Evolutionary conservation across 805 yeast species (phyloP), one percentile per base, ranked within the genome.

Genomic region (Cyberlindnera maritima): DNA sequence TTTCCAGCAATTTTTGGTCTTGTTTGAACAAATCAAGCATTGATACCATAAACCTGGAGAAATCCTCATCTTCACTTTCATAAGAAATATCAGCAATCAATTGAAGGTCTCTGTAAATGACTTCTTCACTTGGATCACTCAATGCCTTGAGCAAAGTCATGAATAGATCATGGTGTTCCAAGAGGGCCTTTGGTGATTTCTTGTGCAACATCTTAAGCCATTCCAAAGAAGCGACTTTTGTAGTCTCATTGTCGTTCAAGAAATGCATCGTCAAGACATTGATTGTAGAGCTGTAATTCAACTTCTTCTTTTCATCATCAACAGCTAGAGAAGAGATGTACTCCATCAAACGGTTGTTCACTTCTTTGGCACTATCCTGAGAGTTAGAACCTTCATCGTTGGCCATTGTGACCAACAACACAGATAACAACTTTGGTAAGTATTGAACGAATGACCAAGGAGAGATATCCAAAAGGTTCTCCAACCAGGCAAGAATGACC

Each of bases 141-240:
- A 81, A 71, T 0, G 96, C 87, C 59, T 82, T 84, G 44, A 94
- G 71, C 32, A 94, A 70, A 0, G 90, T 88, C 12, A 87, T 81
- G 57, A 90, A 83, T 37, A 89, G 85, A 48, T 79, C 85, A 47
- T 75, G 70, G 46, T 76, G 77, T 36, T 75, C 77, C 34, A 82
- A 61, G 31, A 83, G 71, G 49, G 78, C 75, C 34, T 70, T 66
- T 2, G 86, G 85, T 18, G 84, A 83, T 54, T 83, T 83, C 23
- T 79, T 74, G 59, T 90, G 92, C 35, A 94, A 72, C 75, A 88
- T 80, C 14, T 82, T 80, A 28, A 94, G 71, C 99, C 99, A 94
- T 53, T 91, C 96, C 31, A 94, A 69, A 20, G 94, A 83, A 0
- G 95, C 88, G 29, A 89, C 75, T 48, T 94, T 76, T 0, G 97